Conservation (phyloP, 2,329 filamentous ascomycete species). For the Venturia aucupariae region DNA sequence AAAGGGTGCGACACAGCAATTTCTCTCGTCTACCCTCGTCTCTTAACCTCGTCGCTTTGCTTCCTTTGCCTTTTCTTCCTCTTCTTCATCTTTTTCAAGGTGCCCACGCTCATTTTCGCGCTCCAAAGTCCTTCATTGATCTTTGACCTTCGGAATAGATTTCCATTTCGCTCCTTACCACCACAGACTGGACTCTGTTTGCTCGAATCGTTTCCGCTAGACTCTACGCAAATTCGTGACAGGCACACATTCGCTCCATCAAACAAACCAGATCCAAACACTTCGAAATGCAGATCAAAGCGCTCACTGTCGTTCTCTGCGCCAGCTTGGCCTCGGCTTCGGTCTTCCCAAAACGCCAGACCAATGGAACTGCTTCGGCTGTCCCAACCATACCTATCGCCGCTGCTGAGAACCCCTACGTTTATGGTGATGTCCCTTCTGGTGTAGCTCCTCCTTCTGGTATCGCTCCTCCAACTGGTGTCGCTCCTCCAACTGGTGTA, state of each 20-base stretch:
- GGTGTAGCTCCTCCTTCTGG: background rate
- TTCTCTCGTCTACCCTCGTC: background rate
- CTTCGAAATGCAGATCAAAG: slow-evolving; percentile 1
- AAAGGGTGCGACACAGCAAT: slow-evolving; percentile 4
- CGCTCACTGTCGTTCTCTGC: background rate
- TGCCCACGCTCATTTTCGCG: background rate
- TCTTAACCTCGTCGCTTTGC: background rate
- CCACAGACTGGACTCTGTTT: slow-evolving; percentile 7
- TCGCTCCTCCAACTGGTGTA: background rate
- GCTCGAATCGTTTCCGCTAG: background rate
- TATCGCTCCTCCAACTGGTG: background rate
- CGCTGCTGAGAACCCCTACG: background rate
- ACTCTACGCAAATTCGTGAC: background rate
- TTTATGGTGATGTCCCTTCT: background rate
- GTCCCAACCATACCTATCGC: background rate
- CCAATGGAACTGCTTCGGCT: background rate
- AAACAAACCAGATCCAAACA: background rate
- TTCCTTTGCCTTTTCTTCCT: background rate
- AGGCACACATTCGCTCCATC: background rate
- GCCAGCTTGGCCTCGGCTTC: slow-evolving; percentile 2
- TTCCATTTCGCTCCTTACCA: slow-evolving; percentile 2
- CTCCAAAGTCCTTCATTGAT: background rate
- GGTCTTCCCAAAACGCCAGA: background rate
- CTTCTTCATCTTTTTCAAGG: slow-evolving; percentile 4
- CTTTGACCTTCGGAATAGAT: background rate